Evolutionary conservation across 2,329 filamentous ascomycete genomes (phyloP).

Genomic region (Exophiala oligosperma): DNA sequence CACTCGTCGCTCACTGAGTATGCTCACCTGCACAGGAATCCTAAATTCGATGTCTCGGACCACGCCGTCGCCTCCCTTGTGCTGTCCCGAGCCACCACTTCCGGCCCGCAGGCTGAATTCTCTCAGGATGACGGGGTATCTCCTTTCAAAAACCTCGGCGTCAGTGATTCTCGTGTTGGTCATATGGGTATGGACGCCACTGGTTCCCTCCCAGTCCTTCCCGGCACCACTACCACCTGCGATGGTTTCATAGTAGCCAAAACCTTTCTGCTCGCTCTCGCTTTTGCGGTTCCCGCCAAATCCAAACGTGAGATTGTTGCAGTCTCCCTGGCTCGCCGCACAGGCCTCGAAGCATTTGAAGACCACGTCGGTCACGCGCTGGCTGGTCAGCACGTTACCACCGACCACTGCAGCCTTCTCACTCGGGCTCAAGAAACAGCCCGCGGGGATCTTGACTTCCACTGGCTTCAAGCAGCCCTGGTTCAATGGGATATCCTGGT

Average conservation of each 20-base stretch:
- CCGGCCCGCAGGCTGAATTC: conserved; percentile 68
- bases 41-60: conserved; percentile 82
- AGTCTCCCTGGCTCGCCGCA: conserved; percentile 76
- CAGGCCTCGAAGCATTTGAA: conserved; percentile 77
- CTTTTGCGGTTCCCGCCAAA: conserved; percentile 65
- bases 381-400: conserved; percentile 76
- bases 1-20: conserved; percentile 74
- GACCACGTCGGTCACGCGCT: conserved; percentile 81
- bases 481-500: conserved; percentile 80
- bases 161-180: conserved; percentile 87
- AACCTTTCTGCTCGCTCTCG: conserved; percentile 58
- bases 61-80: conserved; percentile 73
- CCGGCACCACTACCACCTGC: conserved; percentile 78
- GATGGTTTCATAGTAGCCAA: conserved; percentile 88
- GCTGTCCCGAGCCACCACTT: conserved; percentile 66
- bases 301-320: conserved; percentile 83
- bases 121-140: conserved; percentile 74
- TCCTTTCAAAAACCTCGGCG: conserved; percentile 75
- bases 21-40: conserved; percentile 75
- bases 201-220: conserved; percentile 72
- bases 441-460: conserved; percentile 69
- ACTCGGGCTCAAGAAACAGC: conserved; percentile 72
- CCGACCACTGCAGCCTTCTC: conserved; percentile 79
- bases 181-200: conserved; percentile 81
- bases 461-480: conserved; percentile 81